Evolutionary conservation across 352 stramenopile genomes (phyloP).

Genomic region (Phytophthora quininea): DNA sequence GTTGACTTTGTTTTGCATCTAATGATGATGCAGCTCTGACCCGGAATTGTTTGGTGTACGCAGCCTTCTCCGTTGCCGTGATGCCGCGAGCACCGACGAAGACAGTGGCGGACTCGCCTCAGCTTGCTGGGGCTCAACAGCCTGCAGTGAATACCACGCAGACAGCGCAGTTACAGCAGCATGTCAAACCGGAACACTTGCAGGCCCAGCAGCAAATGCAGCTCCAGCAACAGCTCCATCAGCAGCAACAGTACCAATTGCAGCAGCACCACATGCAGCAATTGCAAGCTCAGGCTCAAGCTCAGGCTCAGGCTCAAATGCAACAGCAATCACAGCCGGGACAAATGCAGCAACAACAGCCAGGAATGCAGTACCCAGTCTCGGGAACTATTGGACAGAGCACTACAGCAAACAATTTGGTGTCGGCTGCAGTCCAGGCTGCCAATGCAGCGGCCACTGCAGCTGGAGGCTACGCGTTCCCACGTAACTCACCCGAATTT

Average conservation of each 20-base stretch:
- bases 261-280: conserved; percentile 28
- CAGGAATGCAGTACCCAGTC: conserved; percentile 41
- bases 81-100: conserved; percentile 26
- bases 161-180: conserved; percentile 21
- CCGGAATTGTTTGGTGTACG: background rate
- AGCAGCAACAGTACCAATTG: conserved; percentile 35
- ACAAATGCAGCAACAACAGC: conserved; percentile 39
- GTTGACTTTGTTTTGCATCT: conserved; percentile 24
- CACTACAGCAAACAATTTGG: conserved; percentile 42
- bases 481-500: conserved; percentile 77
- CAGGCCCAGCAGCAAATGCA: conserved; percentile 34
- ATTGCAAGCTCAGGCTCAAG: conserved; percentile 14
- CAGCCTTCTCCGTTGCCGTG: background rate
- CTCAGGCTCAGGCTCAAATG: conserved; percentile 36
- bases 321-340: conserved; percentile 41
- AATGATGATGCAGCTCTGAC: conserved; percentile 12
- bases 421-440: conserved; percentile 47
- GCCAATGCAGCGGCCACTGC: conserved; percentile 40
- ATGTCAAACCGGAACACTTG: conserved; percentile 38
- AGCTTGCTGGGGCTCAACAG: conserved; percentile 10
- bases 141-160: conserved; percentile 25
- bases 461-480: conserved; percentile 56
- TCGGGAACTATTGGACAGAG: conserved; percentile 40
- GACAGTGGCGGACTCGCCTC: conserved; percentile 11
- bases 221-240: conserved; percentile 27